These are phyloP conservation scores for Gypsophila paniculata DNA, from an alignment of 179 eudicot genomes.

Conservation along the genomic window DNA sequence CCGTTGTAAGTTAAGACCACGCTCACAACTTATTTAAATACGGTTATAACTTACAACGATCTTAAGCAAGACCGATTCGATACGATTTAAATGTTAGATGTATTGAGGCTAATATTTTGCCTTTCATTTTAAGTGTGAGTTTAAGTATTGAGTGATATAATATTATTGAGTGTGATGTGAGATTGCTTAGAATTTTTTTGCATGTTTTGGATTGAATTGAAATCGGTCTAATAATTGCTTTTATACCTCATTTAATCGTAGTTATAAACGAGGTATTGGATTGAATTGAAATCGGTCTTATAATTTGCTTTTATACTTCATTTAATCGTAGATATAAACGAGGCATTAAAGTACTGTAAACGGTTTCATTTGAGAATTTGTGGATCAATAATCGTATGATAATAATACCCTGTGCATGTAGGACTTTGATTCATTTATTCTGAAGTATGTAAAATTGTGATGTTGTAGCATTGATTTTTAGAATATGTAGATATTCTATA, in stretches of 20 bases:
- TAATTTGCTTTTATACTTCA: too few relatives aligned
- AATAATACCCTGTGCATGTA: constrained; percentile 19
- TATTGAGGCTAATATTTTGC: constrained; percentile 14
- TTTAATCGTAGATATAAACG: too few relatives aligned
- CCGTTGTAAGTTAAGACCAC: too few relatives aligned
- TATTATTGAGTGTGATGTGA: constrained; percentile 10
- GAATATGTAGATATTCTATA: not conserved
- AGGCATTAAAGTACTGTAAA: too few relatives aligned
- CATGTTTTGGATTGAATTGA: constrained; percentile 5
- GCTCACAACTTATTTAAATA: too few relatives aligned
- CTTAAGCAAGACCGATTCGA: too few relatives aligned
- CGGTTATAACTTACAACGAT: too few relatives aligned
- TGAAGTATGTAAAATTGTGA: not conserved
- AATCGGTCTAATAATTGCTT: not conserved
- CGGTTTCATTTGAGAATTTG: too few relatives aligned
- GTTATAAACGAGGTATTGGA: not conserved
- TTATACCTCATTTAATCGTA: too few relatives aligned
- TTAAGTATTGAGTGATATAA: constrained; percentile 6
- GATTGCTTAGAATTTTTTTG: not conserved
- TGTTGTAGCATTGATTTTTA: not conserved
- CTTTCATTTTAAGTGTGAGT: constrained; percentile 12
- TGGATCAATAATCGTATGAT: not conserved
- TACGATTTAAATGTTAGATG: not conserved
- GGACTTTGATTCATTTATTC: constrained; percentile 14
- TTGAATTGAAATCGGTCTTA: constrained; percentile 5